These are phyloP conservation scores for Panus rudis DNA, from an alignment of 768 basidiomycete species.

Conservation along the genomic window DNA sequence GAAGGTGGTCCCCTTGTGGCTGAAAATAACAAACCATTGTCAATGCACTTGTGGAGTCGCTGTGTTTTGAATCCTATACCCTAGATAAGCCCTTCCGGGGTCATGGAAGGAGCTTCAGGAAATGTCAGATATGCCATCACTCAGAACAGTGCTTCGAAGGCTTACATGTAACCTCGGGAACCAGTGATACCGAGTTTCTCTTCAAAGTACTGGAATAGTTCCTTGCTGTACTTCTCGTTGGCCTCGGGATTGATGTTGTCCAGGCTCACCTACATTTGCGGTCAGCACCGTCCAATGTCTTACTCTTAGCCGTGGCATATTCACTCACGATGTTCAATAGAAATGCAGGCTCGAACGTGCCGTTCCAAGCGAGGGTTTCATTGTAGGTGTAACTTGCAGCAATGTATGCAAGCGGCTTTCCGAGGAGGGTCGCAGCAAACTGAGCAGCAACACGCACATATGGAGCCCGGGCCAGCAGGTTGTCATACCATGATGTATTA, in stretches of 20 bases:
- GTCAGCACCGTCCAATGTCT: background rate
- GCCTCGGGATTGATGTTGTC: slow-evolving; percentile 42
- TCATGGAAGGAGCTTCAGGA: slow-evolving; percentile 38
- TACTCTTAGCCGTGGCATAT: background rate
- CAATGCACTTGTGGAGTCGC: background rate
- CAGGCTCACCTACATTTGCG: slow-evolving; percentile 40
- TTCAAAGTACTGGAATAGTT: slow-evolving; percentile 47
- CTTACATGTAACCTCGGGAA: slow-evolving; percentile 57
- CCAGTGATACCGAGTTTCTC: slow-evolving; percentile 42
- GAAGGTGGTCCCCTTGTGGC: slow-evolving; percentile 39
- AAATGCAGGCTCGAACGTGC: slow-evolving; percentile 62
- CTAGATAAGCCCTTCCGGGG: slow-evolving; percentile 42
- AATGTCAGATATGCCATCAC: background rate
- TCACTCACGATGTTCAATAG: slow-evolving; percentile 47
- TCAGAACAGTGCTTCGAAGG: background rate
- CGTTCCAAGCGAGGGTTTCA: slow-evolving; percentile 52
- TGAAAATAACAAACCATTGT: slow-evolving; percentile 11
- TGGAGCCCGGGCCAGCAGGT: background rate
- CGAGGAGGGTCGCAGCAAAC: slow-evolving; percentile 46
- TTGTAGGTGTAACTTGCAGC: slow-evolving; percentile 49
- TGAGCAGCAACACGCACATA: slow-evolving; percentile 14
- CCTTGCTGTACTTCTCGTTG: slow-evolving; percentile 49
- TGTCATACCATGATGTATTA: background rate
- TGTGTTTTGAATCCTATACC: slow-evolving; percentile 27
- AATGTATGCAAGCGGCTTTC: slow-evolving; percentile 50